phyloP scores from a whole-genome alignment of 2,329 filamentous ascomycete genomes.

The Neofusicoccum laricinum region DNA sequence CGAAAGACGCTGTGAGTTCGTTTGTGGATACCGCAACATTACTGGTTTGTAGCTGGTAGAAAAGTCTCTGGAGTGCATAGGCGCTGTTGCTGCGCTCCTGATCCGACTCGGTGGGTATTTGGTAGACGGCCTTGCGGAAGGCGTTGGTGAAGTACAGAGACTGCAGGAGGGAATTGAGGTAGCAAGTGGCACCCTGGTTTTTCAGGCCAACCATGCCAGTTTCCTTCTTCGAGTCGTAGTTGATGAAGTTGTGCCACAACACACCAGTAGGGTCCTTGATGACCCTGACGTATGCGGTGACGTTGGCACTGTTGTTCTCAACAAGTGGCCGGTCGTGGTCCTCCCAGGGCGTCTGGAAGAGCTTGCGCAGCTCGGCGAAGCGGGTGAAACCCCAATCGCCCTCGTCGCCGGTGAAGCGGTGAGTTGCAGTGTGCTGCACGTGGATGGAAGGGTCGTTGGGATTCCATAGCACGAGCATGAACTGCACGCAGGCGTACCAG shows the following conservation, averaged over 20 bases:
- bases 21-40: slow-evolving; percentile 80
- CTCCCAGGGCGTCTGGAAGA: slow-evolving; percentile 79
- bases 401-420: slow-evolving; percentile 94
- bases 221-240: slow-evolving; percentile 97
- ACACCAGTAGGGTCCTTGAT: slow-evolving; percentile 87
- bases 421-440: slow-evolving; percentile 74
- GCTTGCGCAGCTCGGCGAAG: slow-evolving; percentile 81
- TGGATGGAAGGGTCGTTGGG: slow-evolving; percentile 85
- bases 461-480: slow-evolving; percentile 92
- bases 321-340: slow-evolving; percentile 66
- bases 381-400: slow-evolving; percentile 99
- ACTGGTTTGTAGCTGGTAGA: slow-evolving; percentile 91
- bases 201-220: slow-evolving; percentile 95
- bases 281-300: slow-evolving; percentile 78
- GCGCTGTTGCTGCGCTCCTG: slow-evolving; percentile 81
- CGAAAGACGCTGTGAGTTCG: slow-evolving; percentile 93
- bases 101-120: slow-evolving; percentile 89
- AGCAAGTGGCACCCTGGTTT: slow-evolving; percentile 80
- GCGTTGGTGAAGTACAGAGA: slow-evolving; percentile 63
- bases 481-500: slow-evolving; percentile 96
- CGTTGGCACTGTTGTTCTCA: slow-evolving; percentile 72
- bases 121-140: slow-evolving; percentile 96
- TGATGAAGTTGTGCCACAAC: slow-evolving; percentile 81
- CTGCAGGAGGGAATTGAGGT: slow-evolving; percentile 50
- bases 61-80: slow-evolving; percentile 88